These are phyloP conservation scores for Trypanosoma theileri DNA, from an alignment of 208 protist species.

Conservation along the genomic window DNA sequence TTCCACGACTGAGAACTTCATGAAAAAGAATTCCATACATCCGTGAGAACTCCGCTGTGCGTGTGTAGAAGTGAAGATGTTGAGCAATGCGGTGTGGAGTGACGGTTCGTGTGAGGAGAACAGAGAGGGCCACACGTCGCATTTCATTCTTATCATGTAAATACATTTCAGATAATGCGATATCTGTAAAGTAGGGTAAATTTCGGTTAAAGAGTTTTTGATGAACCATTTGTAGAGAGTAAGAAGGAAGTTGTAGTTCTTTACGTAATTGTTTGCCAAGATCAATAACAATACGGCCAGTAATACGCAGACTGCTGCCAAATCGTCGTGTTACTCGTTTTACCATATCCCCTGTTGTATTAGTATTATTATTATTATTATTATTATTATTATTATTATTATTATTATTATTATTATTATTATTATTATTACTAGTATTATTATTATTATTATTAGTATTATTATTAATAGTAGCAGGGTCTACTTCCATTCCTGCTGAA, in stretches of 20 bases:
- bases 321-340: conserved; percentile 49
- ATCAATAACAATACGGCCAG: conserved; percentile 62
- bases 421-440: not conserved
- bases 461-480: too few species aligned
- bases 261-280: conserved; percentile 66
- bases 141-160: conserved; percentile 3
- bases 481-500: not conserved
- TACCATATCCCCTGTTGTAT: conserved; percentile 7
- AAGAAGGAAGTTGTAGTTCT: conserved; percentile 48
- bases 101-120: conserved; percentile 47
- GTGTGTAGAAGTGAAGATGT: conserved; percentile 60
- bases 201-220: conserved; percentile 42
- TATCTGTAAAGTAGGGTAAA: conserved; percentile 71
- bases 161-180: conserved; percentile 48
- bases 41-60: conserved; percentile 57
- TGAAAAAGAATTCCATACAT: conserved; percentile 83
- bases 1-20: conserved; percentile 76
- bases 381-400: not conserved
- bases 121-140: conserved; percentile 43
- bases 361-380: not conserved
- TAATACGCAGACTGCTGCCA: conserved; percentile 43
- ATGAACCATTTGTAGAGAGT: conserved; percentile 63
- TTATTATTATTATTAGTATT: not conserved
- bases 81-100: conserved; percentile 57
- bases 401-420: conserved; percentile 1